These are phyloP conservation scores for Halophytophthora batemanensis DNA, from an alignment of 352 stramenopile genomes.

Conservation along the genomic window DNA sequence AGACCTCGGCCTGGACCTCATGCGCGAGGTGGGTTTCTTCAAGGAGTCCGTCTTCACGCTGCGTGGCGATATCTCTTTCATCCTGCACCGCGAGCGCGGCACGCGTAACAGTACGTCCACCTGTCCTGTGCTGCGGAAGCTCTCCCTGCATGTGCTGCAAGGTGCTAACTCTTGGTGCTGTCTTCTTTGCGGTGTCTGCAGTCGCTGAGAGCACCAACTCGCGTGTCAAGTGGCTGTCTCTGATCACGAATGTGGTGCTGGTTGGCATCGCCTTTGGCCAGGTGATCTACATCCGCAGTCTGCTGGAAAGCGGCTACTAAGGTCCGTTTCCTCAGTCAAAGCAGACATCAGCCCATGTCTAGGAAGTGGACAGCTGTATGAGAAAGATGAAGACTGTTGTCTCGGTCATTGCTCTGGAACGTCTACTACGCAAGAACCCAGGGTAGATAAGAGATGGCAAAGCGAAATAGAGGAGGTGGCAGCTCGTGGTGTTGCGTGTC, in stretches of 20 bases:
- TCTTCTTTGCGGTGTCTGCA: conserved; percentile 25
- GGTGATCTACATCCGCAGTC: conserved; percentile 80
- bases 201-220: conserved; percentile 73
- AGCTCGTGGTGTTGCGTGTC: too few species aligned
- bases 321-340: conserved; percentile 3
- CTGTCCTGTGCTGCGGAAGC: not conserved
- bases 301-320: conserved; percentile 79
- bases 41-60: conserved; percentile 79
- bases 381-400: too few species aligned
- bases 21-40: conserved; percentile 79
- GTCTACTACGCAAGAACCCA: too few species aligned
- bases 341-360: too few species aligned
- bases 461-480: too few species aligned
- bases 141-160: not conserved
- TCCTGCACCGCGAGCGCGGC: conserved; percentile 71
- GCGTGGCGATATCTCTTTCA: conserved; percentile 73
- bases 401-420: too few species aligned
- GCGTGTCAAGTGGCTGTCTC: conserved; percentile 81
- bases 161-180: conserved; percentile 8
- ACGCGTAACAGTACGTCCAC: conserved; percentile 61
- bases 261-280: conserved; percentile 75
- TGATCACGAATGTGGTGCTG: conserved; percentile 78
- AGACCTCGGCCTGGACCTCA: conserved; percentile 77
- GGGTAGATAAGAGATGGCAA: too few species aligned
- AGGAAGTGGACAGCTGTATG: too few species aligned